phyloP scores from a whole-genome alignment of 345 rosid species.

The Brassica cretica region DNA sequence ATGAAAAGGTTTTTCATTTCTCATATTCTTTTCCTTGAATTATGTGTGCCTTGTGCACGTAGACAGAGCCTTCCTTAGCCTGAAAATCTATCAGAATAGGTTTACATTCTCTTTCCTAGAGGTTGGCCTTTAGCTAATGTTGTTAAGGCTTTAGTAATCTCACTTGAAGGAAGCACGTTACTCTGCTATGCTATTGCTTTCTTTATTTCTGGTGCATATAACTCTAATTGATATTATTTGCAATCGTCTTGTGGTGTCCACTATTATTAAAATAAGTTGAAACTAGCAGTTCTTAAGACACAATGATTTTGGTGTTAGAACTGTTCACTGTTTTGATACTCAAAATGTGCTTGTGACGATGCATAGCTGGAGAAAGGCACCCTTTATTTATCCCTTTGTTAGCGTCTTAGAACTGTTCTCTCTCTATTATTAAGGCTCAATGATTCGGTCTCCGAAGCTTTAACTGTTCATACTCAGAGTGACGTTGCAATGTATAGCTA shows the following conservation, averaged over 20 bases:
- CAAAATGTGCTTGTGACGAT: not conserved
- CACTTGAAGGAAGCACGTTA: not conserved
- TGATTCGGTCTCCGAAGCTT: not conserved
- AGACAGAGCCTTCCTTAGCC: not conserved
- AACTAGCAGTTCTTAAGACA: not conserved
- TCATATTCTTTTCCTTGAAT: not conserved
- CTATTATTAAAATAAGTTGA: not conserved
- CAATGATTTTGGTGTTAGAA: slow-evolving; percentile 11
- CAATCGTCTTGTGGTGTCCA: not conserved
- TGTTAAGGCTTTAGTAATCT: not conserved
- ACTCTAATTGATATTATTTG: not conserved
- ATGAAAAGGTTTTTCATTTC: slow-evolving; percentile 62
- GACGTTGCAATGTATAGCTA: not conserved
- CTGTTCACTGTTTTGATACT: not conserved
- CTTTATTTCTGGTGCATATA: not conserved
- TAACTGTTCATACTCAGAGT: slow-evolving; percentile 5
- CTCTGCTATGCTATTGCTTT: not conserved
- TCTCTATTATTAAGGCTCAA: not conserved
- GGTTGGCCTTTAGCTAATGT: not conserved
- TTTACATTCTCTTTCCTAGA: not conserved
- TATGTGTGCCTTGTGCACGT: not conserved
- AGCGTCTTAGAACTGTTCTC: not conserved
- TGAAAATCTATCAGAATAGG: not conserved
- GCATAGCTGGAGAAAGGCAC: slow-evolving; percentile 2
- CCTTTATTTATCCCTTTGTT: not conserved